Percentiles rank a stretch among this genome's conserved stretches.
phyloP scores from a whole-genome alignment of 306 rosid genomes.

The Gynostemma pentaphyllum region DNA sequence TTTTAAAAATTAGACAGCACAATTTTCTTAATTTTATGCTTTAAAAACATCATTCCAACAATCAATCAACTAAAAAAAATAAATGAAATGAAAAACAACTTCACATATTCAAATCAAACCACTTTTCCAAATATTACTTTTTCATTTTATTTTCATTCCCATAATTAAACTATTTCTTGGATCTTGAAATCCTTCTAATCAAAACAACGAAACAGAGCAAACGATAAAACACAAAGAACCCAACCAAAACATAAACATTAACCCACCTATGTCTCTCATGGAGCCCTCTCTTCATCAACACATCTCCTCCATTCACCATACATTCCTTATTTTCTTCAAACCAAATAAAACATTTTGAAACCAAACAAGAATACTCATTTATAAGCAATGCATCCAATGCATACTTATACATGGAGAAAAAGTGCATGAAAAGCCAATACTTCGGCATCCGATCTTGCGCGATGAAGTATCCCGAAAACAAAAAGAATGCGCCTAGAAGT shows the following conservation, averaged over 20 bases:
- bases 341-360: constrained; percentile 63
- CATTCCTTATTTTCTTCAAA: constrained; percentile 42
- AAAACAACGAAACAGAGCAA: constrained; percentile 72
- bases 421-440: constrained; percentile 83
- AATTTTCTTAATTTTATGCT: background rate
- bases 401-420: constrained; percentile 77
- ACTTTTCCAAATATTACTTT: background rate
- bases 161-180: constrained; percentile 49
- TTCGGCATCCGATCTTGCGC: constrained; percentile 49
- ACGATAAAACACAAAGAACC: constrained; percentile 64
- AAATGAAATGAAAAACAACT: too few relatives aligned
- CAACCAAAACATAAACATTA: constrained; percentile 62
- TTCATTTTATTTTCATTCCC: too few relatives aligned
- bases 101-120: background rate
- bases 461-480: constrained; percentile 81
- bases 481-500: constrained; percentile 64
- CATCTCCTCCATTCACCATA: constrained; percentile 70
- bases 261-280: constrained; percentile 54
- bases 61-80: too few relatives aligned
- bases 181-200: constrained; percentile 72
- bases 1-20: too few relatives aligned
- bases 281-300: constrained; percentile 55
- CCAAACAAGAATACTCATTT: constrained; percentile 72
- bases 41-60: background rate
- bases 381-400: constrained; percentile 80